These are phyloP conservation scores for Saccharomycopsis hybrid DNA, from an alignment of 1,139 yeast genomes.

Conservation along the genomic window DNA sequence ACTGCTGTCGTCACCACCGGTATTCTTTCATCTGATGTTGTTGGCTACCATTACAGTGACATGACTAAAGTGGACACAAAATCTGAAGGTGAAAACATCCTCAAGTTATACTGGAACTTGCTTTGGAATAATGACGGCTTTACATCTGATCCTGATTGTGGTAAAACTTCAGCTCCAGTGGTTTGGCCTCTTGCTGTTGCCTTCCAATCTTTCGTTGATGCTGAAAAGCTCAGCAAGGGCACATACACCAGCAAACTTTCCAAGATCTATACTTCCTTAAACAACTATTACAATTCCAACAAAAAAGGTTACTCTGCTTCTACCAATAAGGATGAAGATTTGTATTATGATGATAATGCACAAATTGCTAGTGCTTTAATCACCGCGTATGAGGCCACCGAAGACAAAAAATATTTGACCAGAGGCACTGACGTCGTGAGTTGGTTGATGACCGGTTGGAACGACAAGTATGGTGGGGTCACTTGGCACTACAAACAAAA, in stretches of 20 bases:
- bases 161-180: not conserved
- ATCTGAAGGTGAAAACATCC: slow-evolving; percentile 6
- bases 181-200: slow-evolving; percentile 20
- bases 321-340: slow-evolving; percentile 32
- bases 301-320: slow-evolving; percentile 14
- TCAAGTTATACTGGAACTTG: slow-evolving; percentile 3
- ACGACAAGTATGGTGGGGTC: slow-evolving; percentile 51
- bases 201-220: slow-evolving; percentile 19
- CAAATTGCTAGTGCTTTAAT: slow-evolving; percentile 64
- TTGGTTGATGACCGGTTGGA: slow-evolving; percentile 66
- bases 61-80: slow-evolving; percentile 1
- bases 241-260: slow-evolving; percentile 11
- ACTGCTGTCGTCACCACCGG: not conserved
- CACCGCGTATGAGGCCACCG: slow-evolving; percentile 65
- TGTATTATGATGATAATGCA: slow-evolving; percentile 72
- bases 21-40: slow-evolving; percentile 2
- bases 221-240: slow-evolving; percentile 10
- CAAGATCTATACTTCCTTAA: slow-evolving; percentile 9
- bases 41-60: slow-evolving; percentile 9
- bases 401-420: slow-evolving; percentile 45
- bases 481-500: slow-evolving; percentile 59
- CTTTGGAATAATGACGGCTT: slow-evolving; percentile 5
- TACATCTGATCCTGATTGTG: not conserved
- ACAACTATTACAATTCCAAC: slow-evolving; percentile 14
- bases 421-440: slow-evolving; percentile 53